A percentile compares a stretch with the other conserved stretches of the same genome.
phyloP scores from a whole-genome alignment of 495 filamentous ascomycete genomes.

The Parathielavia hyrcaniae region DNA sequence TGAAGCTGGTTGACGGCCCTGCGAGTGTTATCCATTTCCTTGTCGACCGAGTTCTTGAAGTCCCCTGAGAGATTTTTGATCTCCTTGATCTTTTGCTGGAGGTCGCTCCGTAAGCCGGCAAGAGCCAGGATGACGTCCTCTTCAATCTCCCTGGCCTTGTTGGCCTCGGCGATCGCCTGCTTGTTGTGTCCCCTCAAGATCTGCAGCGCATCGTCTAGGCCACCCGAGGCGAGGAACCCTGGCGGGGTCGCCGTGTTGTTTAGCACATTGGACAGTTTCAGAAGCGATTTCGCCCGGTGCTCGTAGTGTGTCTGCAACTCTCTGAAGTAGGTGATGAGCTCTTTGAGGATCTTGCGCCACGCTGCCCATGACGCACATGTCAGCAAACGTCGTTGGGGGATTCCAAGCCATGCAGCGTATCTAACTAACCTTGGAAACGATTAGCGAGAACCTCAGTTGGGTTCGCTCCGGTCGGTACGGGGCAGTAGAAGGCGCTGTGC shows the following conservation, averaged over 20 bases:
- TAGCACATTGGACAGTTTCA: slow-evolving; percentile 76
- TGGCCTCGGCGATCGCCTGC: slow-evolving; percentile 70
- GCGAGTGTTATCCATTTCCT: slow-evolving; percentile 65
- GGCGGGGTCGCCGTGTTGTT: slow-evolving; percentile 70
- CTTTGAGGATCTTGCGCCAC: slow-evolving; percentile 93
- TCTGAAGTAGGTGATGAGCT: slow-evolving; percentile 88
- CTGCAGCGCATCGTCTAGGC: slow-evolving; percentile 77
- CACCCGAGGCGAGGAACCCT: slow-evolving; percentile 67
- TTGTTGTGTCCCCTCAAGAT: slow-evolving; percentile 79
- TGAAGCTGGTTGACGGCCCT: slow-evolving; percentile 69
- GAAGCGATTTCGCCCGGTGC: slow-evolving; percentile 68
- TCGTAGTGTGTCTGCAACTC: slow-evolving; percentile 92
- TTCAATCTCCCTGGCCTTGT: slow-evolving; percentile 84
- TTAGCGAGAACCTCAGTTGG: slow-evolving; percentile 87
- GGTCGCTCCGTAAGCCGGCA: slow-evolving; percentile 75
- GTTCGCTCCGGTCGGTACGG: slow-evolving; percentile 77
- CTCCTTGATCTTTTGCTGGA: slow-evolving; percentile 95
- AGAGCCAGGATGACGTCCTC: slow-evolving; percentile 83
- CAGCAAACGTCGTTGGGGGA: background rate
- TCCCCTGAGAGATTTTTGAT: slow-evolving; percentile 87
- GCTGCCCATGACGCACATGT: slow-evolving; percentile 44
- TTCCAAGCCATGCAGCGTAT: background rate
- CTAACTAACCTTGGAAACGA: slow-evolving; percentile 74
- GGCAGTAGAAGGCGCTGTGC: slow-evolving; percentile 81
- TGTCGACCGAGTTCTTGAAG: slow-evolving; percentile 86